phyloP scores from a whole-genome alignment of 2,329 filamentous ascomycete genomes.

The Fusarium phyllophilum region DNA sequence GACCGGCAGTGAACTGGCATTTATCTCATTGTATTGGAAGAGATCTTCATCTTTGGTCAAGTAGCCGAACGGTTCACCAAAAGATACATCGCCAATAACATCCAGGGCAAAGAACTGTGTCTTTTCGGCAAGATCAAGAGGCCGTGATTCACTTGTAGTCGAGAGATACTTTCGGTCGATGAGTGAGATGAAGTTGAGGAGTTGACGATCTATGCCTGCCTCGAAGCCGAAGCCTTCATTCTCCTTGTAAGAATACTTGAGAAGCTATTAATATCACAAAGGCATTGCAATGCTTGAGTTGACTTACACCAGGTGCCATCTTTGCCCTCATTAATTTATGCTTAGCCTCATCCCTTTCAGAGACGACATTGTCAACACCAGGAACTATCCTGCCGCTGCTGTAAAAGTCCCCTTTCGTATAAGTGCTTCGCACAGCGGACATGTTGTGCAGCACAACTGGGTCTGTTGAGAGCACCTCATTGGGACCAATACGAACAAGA shows the following conservation, averaged over 20 bases:
- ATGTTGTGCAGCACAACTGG: slow-evolving; percentile 52
- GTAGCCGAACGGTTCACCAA: slow-evolving; percentile 63
- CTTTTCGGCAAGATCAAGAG: slow-evolving; percentile 61
- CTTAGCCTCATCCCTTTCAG: slow-evolving; percentile 57
- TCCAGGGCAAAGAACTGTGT: slow-evolving; percentile 65
- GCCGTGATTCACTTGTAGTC: slow-evolving; percentile 45
- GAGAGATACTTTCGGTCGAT: slow-evolving; percentile 60
- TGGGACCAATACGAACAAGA: slow-evolving; percentile 56
- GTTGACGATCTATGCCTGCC: slow-evolving; percentile 52
- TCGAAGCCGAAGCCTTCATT: slow-evolving; percentile 57
- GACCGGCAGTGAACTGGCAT: slow-evolving; percentile 52
- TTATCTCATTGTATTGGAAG: slow-evolving; percentile 57
- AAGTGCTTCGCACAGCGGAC: slow-evolving; percentile 50
- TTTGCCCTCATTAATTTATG: slow-evolving; percentile 58
- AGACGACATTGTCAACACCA: slow-evolving; percentile 64
- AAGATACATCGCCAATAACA: slow-evolving; percentile 62
- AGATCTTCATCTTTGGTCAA: slow-evolving; percentile 60
- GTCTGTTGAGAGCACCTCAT: slow-evolving; percentile 54
- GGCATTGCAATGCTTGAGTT: neutral
- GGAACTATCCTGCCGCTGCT: slow-evolving; percentile 62
- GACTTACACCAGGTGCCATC: slow-evolving; percentile 55
- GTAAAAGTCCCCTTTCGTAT: slow-evolving; percentile 57
- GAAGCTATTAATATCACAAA: neutral
- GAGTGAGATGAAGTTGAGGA: slow-evolving; percentile 54
- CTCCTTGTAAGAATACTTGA: slow-evolving; percentile 62